Evolutionary conservation across 2,329 filamentous ascomycete species (phyloP).

Genomic region (Chaetomium strumarium): DNA sequence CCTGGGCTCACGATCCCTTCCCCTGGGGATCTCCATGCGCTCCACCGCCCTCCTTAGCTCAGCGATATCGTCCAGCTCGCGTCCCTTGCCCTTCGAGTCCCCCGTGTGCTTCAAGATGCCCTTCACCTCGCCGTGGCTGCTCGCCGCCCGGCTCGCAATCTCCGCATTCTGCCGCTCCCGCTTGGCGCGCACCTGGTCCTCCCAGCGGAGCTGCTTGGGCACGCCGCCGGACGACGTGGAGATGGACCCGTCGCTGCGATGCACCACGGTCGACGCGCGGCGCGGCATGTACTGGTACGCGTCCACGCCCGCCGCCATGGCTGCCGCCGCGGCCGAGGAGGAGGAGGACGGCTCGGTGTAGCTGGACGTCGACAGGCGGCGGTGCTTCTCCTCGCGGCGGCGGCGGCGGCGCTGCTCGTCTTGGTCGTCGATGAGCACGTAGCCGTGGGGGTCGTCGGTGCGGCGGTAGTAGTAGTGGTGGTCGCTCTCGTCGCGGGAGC

Average conservation of each 20-base stretch:
- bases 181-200: conserved; percentile 26
- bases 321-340: not conserved
- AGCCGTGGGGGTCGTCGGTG: conserved; percentile 9
- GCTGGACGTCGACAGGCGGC: conserved; percentile 8
- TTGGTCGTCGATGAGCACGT: conserved; percentile 7
- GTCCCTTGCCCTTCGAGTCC: conserved; percentile 7
- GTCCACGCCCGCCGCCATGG: not conserved
- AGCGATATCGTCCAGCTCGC: conserved; percentile 18
- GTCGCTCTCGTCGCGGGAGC: conserved; percentile 3
- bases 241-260: conserved; percentile 15
- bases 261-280: conserved; percentile 21
- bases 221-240: conserved; percentile 4
- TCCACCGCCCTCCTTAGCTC: conserved; percentile 22
- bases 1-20: conserved; percentile 11
- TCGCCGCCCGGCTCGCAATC: conserved; percentile 26
- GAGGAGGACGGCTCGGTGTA: conserved; percentile 13
- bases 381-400: conserved; percentile 12
- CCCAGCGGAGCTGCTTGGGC: conserved; percentile 28
- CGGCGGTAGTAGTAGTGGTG: not conserved
- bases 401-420: conserved; percentile 24
- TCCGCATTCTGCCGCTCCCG: conserved; percentile 27
- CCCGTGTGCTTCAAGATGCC: conserved; percentile 29
- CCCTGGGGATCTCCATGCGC: conserved; percentile 21
- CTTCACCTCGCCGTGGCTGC: conserved; percentile 20
- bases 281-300: conserved; percentile 13